Conservation (phyloP, 306 rosid genomes). For the Alnus glutinosa region DNA sequence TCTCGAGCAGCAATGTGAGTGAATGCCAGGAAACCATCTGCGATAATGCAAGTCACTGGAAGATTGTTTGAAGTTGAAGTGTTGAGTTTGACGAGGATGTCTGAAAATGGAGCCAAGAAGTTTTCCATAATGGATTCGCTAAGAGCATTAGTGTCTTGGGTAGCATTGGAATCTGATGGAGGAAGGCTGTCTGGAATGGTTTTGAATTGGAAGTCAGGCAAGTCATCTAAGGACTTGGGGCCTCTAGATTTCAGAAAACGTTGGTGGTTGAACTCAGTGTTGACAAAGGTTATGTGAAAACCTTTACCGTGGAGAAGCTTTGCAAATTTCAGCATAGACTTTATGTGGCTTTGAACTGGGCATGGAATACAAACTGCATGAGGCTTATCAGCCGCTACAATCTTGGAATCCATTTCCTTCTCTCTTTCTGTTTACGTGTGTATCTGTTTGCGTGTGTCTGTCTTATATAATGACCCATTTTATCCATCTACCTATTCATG, state of each 20-base stretch:
- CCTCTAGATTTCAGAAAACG: slow-evolving; percentile 9
- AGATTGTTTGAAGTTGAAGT: neutral
- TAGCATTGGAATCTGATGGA: neutral
- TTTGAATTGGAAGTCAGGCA: slow-evolving; percentile 16
- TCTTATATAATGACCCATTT: too few relatives aligned
- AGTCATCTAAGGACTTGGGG: neutral
- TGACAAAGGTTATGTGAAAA: slow-evolving; percentile 22
- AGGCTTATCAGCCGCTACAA: too few relatives aligned
- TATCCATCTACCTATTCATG: too few relatives aligned
- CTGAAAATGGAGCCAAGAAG: neutral
- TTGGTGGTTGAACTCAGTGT: slow-evolving; percentile 17
- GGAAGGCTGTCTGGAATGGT: slow-evolving; percentile 20
- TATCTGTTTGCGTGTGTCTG: too few relatives aligned
- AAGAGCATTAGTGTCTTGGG: neutral
- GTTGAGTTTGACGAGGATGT: slow-evolving; percentile 13
- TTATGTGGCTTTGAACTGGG: slow-evolving; percentile 21
- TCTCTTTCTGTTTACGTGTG: too few relatives aligned
- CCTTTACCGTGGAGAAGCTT: slow-evolving; percentile 17
- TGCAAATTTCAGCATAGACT: slow-evolving; percentile 17
- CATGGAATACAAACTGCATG: slow-evolving; percentile 2
- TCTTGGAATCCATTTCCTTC: neutral
- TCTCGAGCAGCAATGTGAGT: neutral
- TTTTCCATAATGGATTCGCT: neutral
- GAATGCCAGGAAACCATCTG: slow-evolving; percentile 12
- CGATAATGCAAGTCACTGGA: neutral